Evolutionary conservation across 2,329 filamentous ascomycete genomes (phyloP), one percentile per base, ranked within the genome.

Genomic region (Cladorrhinum sp.): DNA sequence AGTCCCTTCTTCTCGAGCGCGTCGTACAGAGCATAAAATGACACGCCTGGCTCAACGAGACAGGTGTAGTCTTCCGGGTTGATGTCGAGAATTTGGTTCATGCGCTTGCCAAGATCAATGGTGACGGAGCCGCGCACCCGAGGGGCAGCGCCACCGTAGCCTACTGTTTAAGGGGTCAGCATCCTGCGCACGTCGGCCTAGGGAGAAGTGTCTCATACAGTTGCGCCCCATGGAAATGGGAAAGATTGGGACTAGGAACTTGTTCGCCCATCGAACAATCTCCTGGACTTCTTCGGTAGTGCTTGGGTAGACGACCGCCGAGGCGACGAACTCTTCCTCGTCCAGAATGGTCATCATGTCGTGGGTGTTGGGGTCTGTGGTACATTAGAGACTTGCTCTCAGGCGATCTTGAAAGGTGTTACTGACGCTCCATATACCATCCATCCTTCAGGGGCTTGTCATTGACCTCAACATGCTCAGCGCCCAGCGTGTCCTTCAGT

Each of bases 1-100:
- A 81, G 64, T 16, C 75, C 73, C 55, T 74, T 69, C 66, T 74
- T 69, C 62, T 75, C 71, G 28, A 83, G 68, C 57, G 79, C 75
- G 21, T 83, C 75, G 62, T 84, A 77, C 3, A 85, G 72, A 18
- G 76, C 76, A 58, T 79, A 78, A 65, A 79, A 85, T 0, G 81
- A 80, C 0, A 86, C 82, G 0, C 83, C 82, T 0, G 83, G 83
- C 67, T 85, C 82, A 1, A 86, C 74, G 0, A 85, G 71, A 39
- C 76, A 80, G 50, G 75, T 82, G 20, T 79, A 80, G 54, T 77
- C 78, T 16, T 82, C 77, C 0, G 73, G 75, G 65, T 82, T 79
- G 30, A 85, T 77, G 49, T 83, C 75, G 14, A 86, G 69, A 9
- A 86, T 75, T 65, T 76, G 78, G 66, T 80, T 79, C 82, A 86